Evolutionary conservation across 768 basidiomycete genomes (phyloP).

Genomic region (Lentinula raphanica): DNA sequence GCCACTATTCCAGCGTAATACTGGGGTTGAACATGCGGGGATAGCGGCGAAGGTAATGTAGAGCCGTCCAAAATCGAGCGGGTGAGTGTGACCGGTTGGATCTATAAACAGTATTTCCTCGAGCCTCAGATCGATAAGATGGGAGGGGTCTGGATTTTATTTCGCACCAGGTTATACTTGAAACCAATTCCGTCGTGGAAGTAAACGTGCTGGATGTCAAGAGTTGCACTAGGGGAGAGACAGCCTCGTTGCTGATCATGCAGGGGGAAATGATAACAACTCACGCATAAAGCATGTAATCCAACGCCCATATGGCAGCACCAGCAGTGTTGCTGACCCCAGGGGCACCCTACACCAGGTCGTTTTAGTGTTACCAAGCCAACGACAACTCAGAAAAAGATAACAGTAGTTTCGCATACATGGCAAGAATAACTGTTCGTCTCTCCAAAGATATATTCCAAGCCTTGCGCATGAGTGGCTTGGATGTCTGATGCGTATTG

Average conservation of each 20-base stretch:
- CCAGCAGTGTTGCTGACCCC: conserved; percentile 25
- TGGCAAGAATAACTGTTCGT: conserved; percentile 50
- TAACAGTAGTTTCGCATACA: conserved; percentile 12
- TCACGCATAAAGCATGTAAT: conserved; percentile 56
- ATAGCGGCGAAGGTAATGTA: conserved; percentile 32
- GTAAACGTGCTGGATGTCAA: conserved; percentile 34
- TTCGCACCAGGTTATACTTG: conserved; percentile 58
- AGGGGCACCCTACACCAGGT: conserved; percentile 10
- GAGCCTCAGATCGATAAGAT: neutral
- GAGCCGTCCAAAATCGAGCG: conserved; percentile 36
- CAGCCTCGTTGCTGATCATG: neutral
- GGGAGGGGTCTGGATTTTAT: neutral
- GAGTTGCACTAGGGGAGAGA: neutral
- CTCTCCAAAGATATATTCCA: conserved; percentile 64
- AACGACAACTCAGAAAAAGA: neutral
- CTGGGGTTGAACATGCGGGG: conserved; percentile 37
- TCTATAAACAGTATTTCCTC: conserved; percentile 23
- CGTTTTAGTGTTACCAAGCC: conserved; percentile 9
- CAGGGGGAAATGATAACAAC: conserved; percentile 11
- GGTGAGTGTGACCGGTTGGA: conserved; percentile 39
- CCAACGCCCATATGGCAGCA: conserved; percentile 62
- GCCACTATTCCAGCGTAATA: conserved; percentile 41
- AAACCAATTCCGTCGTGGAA: conserved; percentile 68
- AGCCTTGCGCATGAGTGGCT: conserved; percentile 38
- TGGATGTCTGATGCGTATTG: conserved; percentile 47